A percentile compares a stretch with the other conserved stretches of the same genome.
These are phyloP conservation scores for Colletotrichum sublineola DNA, from an alignment of 2,329 filamentous ascomycete genomes.

Conservation along the genomic window DNA sequence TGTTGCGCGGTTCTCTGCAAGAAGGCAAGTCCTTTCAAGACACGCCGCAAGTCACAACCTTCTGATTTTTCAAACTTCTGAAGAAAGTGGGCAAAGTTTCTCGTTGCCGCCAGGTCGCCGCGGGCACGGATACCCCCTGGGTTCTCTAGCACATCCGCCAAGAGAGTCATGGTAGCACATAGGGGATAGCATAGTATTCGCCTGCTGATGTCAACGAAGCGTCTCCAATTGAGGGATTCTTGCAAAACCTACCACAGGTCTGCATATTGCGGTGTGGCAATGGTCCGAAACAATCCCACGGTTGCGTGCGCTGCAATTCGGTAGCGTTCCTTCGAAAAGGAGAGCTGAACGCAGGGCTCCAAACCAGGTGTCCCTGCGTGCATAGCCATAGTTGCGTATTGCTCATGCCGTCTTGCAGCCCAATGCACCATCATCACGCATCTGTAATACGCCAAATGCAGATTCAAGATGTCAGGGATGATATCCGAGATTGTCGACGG, in stretches of 20 bases:
- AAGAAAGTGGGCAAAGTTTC: conserved; percentile 36
- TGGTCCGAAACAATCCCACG: conserved; percentile 22
- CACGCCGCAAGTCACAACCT: conserved; percentile 29
- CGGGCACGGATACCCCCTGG: conserved; percentile 23
- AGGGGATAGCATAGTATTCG: conserved; percentile 38
- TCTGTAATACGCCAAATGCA: conserved; percentile 38
- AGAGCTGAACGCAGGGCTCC: conserved; percentile 26
- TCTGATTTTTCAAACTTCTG: conserved; percentile 37
- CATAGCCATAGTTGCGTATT: conserved; percentile 8
- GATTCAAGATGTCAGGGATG: conserved; percentile 28
- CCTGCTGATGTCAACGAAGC: conserved; percentile 12
- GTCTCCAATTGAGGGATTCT: not conserved
- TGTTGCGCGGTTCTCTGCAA: conserved; percentile 34
- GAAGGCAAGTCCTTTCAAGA: conserved; percentile 36
- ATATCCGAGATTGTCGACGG: conserved; percentile 10
- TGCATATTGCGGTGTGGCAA: conserved; percentile 30
- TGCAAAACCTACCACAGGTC: conserved; percentile 31
- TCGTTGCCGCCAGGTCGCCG: conserved; percentile 27
- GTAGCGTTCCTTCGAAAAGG: conserved; percentile 26
- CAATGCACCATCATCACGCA: conserved; percentile 37
- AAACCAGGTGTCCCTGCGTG: conserved; percentile 18
- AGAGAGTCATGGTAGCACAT: conserved; percentile 33
- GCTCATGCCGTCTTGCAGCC: conserved; percentile 27
- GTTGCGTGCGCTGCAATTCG: conserved; percentile 34
- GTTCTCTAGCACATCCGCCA: conserved; percentile 40